Conservation (phyloP, 768 basidiomycete species). For the Calocybe gangraenosa region DNA sequence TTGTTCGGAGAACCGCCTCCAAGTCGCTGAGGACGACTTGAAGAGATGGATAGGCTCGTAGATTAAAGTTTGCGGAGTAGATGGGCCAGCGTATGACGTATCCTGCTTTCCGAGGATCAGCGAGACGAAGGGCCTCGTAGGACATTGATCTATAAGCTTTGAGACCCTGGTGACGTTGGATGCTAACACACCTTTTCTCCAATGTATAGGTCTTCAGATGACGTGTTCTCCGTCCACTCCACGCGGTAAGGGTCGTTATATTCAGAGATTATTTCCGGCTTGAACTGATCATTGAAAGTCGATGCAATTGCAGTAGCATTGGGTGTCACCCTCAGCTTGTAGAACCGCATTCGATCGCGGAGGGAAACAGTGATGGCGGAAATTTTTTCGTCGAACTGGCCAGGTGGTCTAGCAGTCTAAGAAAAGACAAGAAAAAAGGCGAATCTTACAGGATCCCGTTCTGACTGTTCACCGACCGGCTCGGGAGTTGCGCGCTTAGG, state of each 20-base stretch:
- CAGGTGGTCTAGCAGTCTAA: background rate
- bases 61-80: constrained; percentile 78
- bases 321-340: constrained; percentile 72
- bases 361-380: constrained; percentile 66
- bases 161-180: background rate
- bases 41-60: constrained; percentile 65
- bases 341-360: constrained; percentile 81
- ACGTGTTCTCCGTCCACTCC: constrained; percentile 71
- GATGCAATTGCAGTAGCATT: constrained; percentile 68
- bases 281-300: constrained; percentile 78
- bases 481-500: constrained; percentile 33
- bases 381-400: constrained; percentile 74
- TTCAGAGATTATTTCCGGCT: constrained; percentile 82
- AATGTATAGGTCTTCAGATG: constrained; percentile 50
- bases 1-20: constrained; percentile 59
- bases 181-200: constrained; percentile 59
- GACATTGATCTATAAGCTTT: constrained; percentile 2
- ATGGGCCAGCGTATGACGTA: constrained; percentile 85
- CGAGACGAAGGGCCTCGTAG: constrained; percentile 60
- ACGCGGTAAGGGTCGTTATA: constrained; percentile 78
- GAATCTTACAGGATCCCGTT: constrained; percentile 52
- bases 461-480: constrained; percentile 18
- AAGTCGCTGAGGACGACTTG: constrained; percentile 77
- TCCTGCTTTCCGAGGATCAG: constrained; percentile 61
- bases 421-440: background rate